phyloP scores from a whole-genome alignment of 2,329 filamentous ascomycete species.

The Colletotrichum agaves region DNA sequence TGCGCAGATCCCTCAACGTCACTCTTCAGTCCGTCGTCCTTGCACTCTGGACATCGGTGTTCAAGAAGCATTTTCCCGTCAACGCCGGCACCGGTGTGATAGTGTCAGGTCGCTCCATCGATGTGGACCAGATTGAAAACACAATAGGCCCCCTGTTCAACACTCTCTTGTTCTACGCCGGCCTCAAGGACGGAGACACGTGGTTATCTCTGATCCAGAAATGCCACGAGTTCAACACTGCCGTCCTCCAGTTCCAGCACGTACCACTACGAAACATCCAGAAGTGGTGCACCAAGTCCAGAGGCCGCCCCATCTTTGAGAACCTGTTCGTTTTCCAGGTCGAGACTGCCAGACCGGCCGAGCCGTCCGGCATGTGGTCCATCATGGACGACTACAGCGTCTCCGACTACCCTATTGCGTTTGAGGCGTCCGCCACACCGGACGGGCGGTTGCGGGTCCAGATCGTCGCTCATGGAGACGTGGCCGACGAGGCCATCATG shows the following conservation, averaged over 20 bases:
- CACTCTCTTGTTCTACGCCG: conserved; percentile 78
- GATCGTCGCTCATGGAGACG: conserved; percentile 65
- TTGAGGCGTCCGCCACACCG: conserved; percentile 72
- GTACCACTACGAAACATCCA: conserved; percentile 82
- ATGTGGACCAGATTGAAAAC: conserved; percentile 71
- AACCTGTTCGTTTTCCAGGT: conserved; percentile 85
- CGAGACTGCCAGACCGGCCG: conserved; percentile 36
- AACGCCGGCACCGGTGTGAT: conserved; percentile 76
- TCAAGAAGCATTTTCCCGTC: conserved; percentile 62
- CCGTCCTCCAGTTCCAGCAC: conserved; percentile 78
- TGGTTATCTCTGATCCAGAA: conserved; percentile 70
- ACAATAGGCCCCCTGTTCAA: conserved; percentile 91
- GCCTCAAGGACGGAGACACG: conserved; percentile 54
- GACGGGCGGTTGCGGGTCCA: conserved; percentile 63
- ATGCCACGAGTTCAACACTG: conserved; percentile 78
- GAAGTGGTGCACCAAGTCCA: conserved; percentile 72
- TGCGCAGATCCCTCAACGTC: conserved; percentile 71
- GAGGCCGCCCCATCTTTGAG: conserved; percentile 75
- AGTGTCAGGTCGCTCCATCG: conserved; percentile 80
- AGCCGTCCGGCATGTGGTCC: conserved; percentile 61
- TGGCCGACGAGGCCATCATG: conserved; percentile 48
- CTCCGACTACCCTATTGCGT: conserved; percentile 79
- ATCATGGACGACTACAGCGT: conserved; percentile 57
- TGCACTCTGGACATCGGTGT: conserved; percentile 74
- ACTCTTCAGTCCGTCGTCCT: conserved; percentile 85